Conservation (phyloP, 2,329 filamentous ascomycete species). For the Aspergillus sp. region DNA sequence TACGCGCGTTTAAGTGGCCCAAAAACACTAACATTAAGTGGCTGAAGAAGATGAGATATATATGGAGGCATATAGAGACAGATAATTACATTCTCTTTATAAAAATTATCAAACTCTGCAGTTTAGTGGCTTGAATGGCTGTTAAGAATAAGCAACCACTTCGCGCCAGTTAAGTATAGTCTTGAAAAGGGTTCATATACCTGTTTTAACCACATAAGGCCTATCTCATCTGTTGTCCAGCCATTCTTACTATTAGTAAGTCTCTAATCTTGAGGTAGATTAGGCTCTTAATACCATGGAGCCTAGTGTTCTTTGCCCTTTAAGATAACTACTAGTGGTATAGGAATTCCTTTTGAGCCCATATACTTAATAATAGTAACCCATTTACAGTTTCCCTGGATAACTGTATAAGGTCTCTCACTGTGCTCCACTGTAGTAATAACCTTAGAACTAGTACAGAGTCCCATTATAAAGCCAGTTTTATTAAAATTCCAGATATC, state of each 20-base stretch:
- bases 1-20: not conserved
- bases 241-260: not conserved
- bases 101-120: not conserved
- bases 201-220: not conserved
- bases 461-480: too few relatives aligned
- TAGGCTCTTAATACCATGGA: not conserved
- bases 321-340: not conserved
- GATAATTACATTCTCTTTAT: not conserved
- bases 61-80: not conserved
- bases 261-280: not conserved
- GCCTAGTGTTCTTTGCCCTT: constrained; percentile 1
- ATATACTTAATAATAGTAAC: constrained; percentile 10
- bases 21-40: not conserved
- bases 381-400: constrained; percentile 7
- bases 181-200: not conserved
- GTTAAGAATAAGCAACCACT: too few relatives aligned
- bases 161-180: not conserved
- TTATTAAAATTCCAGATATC: not conserved
- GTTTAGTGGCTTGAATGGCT: too few relatives aligned
- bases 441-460: not conserved
- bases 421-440: not conserved
- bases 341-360: constrained; percentile 1
- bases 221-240: constrained; percentile 2
- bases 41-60: not conserved
- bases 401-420: not conserved